Evolutionary conservation across 805 yeast species (phyloP).

Genomic region (Yamadazyma olivae): DNA sequence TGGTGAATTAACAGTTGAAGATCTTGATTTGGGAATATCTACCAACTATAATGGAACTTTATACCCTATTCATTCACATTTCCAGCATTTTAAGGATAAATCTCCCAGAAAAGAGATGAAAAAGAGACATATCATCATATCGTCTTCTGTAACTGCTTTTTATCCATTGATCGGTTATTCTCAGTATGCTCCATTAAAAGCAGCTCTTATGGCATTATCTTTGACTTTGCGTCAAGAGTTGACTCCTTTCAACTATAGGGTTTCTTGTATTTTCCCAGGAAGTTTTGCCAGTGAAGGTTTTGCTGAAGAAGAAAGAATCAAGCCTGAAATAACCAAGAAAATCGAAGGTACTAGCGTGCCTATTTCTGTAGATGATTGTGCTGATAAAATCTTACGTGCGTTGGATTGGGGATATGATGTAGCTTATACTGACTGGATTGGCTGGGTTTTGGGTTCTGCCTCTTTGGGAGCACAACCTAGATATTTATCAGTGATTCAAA

Average conservation of each 20-base stretch:
- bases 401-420: slow-evolving; percentile 67
- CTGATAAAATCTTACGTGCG: slow-evolving; percentile 52
- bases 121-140: slow-evolving; percentile 55
- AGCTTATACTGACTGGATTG: slow-evolving; percentile 78
- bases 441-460: slow-evolving; percentile 72
- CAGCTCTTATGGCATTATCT: slow-evolving; percentile 74
- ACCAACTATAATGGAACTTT: slow-evolving; percentile 74
- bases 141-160: slow-evolving; percentile 75
- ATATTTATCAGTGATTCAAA: slow-evolving; percentile 48
- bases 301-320: slow-evolving; percentile 73
- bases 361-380: slow-evolving; percentile 64
- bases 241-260: slow-evolving; percentile 60
- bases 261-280: slow-evolving; percentile 82
- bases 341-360: slow-evolving; percentile 86
- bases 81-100: slow-evolving; percentile 45
- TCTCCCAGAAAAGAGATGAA: slow-evolving; percentile 15
- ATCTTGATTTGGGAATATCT: slow-evolving; percentile 58
- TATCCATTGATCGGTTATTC: slow-evolving; percentile 90
- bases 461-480: slow-evolving; percentile 72
- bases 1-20: slow-evolving; percentile 56
- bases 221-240: slow-evolving; percentile 82
- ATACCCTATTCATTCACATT: slow-evolving; percentile 64
- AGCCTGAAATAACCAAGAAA: slow-evolving; percentile 75
- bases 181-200: slow-evolving; percentile 87
- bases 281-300: slow-evolving; percentile 89